Conservation (phyloP, 306 rosid genomes). For the Trichosanthes truncata region DNA sequence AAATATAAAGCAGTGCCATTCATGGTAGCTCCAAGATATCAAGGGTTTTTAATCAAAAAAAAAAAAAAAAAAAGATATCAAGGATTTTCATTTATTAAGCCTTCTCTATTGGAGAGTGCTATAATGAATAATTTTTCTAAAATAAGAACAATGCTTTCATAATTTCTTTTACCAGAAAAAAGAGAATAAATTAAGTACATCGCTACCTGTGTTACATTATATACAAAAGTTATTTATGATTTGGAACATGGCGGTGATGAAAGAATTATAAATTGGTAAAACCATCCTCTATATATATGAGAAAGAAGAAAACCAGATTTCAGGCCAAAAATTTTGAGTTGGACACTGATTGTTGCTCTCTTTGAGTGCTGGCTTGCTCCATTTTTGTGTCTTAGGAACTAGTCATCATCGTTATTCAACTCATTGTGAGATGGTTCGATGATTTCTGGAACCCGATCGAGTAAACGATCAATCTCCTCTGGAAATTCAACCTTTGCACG, state of each 20-base stretch:
- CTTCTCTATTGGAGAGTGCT: neutral
- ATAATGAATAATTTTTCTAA: neutral
- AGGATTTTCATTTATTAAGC: too few relatives aligned
- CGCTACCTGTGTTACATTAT: neutral
- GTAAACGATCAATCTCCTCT: slow-evolving; percentile 70
- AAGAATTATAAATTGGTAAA: neutral
- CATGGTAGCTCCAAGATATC: too few relatives aligned
- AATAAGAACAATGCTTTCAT: neutral
- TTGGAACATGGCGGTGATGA: neutral
- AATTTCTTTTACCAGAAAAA: neutral
- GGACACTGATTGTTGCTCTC: neutral
- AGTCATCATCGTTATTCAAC: slow-evolving; percentile 30
- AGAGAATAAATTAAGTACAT: neutral
- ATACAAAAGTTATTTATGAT: neutral
- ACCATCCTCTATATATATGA: neutral
- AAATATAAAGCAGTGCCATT: too few relatives aligned
- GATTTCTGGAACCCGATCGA: slow-evolving; percentile 69
- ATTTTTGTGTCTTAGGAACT: slow-evolving; percentile 19
- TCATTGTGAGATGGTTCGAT: slow-evolving; percentile 38
- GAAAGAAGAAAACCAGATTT: neutral
- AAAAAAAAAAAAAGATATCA: too few relatives aligned
- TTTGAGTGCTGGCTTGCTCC: slow-evolving; percentile 1
- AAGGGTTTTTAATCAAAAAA: too few relatives aligned
- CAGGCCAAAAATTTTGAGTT: neutral
- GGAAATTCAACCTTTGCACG: slow-evolving; percentile 83